Conservation (phyloP, 2,329 filamentous ascomycete genomes). For the Trichoderma aggressivum region DNA sequence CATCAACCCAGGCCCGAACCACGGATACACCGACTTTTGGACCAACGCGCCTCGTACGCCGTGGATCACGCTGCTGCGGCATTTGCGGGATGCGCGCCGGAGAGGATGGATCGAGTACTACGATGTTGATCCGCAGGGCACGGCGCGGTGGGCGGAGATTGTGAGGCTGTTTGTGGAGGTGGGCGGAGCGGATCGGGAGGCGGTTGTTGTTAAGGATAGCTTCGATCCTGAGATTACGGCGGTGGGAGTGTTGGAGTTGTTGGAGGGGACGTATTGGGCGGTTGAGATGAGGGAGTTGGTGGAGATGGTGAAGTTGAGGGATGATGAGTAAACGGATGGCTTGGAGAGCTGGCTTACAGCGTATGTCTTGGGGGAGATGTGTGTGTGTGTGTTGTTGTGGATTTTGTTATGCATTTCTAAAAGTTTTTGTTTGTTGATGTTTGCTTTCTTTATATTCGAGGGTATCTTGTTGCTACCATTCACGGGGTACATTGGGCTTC, state of each 20-base stretch:
- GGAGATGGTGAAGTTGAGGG: neutral
- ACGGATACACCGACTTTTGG: constrained; percentile 26
- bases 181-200: constrained; percentile 27
- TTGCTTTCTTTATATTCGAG: neutral
- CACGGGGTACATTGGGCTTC: too few relatives aligned
- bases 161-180: constrained; percentile 28
- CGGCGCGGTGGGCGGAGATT: constrained; percentile 30
- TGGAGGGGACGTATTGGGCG: constrained; percentile 27
- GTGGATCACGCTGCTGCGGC: constrained; percentile 31
- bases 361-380: neutral
- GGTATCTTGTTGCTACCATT: too few relatives aligned
- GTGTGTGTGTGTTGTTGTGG: too few relatives aligned
- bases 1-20: constrained; percentile 22
- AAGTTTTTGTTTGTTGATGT: neutral
- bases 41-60: constrained; percentile 26
- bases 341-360: neutral
- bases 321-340: neutral
- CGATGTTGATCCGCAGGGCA: constrained; percentile 28
- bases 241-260: constrained; percentile 27
- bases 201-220: constrained; percentile 26
- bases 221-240: constrained; percentile 33
- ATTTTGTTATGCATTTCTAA: neutral
- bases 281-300: constrained; percentile 23
- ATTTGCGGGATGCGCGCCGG: constrained; percentile 31
- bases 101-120: constrained; percentile 32